Percentiles rank a stretch among this genome's conserved stretches.
Conservation (phyloP, 768 basidiomycete species). For the Polyporus arcularius region DNA sequence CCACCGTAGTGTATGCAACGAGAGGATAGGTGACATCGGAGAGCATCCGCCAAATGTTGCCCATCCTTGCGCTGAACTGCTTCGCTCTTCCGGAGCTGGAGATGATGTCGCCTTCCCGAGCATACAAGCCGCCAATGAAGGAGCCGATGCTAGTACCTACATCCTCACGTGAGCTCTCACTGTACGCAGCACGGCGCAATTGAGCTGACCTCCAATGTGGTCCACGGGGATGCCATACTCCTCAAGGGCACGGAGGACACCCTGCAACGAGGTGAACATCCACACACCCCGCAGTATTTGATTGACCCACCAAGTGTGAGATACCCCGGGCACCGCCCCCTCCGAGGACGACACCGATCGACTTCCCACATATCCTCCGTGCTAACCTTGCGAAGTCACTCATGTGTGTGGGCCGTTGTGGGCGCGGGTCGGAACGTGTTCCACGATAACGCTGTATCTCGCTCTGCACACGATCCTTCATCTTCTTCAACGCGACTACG, state of each 20-base stretch:
- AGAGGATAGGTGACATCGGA: conserved; percentile 93
- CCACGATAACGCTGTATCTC: conserved; percentile 88
- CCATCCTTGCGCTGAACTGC: conserved; percentile 90
- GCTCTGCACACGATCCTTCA: conserved; percentile 91
- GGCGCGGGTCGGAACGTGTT: conserved; percentile 56
- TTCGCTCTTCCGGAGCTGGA: conserved; percentile 85
- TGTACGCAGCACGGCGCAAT: not conserved
- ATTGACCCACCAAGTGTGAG: conserved; percentile 56
- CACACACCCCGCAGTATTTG: not conserved
- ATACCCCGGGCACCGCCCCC: conserved; percentile 97
- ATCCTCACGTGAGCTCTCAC: not conserved
- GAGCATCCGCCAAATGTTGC: conserved; percentile 90
- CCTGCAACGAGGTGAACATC: conserved; percentile 45
- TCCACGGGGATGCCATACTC: conserved; percentile 94
- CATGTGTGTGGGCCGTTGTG: conserved; percentile 76
- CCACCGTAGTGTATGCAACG: conserved; percentile 87
- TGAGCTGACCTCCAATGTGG: conserved; percentile 76
- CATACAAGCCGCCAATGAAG: conserved; percentile 93
- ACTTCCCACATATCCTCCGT: conserved; percentile 86
- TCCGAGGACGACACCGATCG: conserved; percentile 91
- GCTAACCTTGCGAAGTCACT: conserved; percentile 94
- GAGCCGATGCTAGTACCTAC: conserved; percentile 87
- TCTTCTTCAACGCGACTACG: conserved; percentile 82
- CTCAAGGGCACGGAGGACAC: conserved; percentile 89
- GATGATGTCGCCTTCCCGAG: conserved; percentile 89